Evolutionary conservation across 129 eudicot genomes (phyloP).

Genomic region (Centella asiatica): DNA sequence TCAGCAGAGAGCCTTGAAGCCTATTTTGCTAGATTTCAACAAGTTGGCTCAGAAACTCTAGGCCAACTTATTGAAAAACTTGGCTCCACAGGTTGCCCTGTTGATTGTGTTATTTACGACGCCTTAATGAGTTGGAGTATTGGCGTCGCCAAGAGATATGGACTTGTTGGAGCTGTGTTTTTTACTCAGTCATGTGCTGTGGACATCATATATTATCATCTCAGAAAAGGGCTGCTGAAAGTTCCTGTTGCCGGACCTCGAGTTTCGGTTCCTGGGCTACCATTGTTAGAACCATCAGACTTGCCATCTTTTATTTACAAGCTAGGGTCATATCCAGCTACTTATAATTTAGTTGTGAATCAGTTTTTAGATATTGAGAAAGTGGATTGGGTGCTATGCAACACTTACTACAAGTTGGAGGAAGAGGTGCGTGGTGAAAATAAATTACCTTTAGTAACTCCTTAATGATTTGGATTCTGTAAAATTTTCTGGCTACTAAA

Average conservation of each 20-base stretch:
- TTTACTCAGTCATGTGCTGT: conserved; percentile 65
- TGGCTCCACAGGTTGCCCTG: conserved; percentile 12
- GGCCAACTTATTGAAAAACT: conserved; percentile 26
- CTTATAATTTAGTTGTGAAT: conserved; percentile 18
- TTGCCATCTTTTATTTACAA: conserved; percentile 42
- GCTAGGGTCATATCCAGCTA: conserved; percentile 26
- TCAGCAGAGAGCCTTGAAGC: conserved; percentile 19
- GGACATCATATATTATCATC: conserved; percentile 38
- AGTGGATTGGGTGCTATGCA: conserved; percentile 43
- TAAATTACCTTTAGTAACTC: not conserved
- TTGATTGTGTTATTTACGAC: conserved; percentile 41
- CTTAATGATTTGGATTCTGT: not conserved
- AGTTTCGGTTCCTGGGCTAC: conserved; percentile 37
- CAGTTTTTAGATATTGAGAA: conserved; percentile 35
- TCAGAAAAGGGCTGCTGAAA: conserved; percentile 20
- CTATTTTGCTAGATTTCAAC: conserved; percentile 14
- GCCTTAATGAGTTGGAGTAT: conserved; percentile 51
- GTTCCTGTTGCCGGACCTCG: conserved; percentile 26
- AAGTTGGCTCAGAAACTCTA: conserved; percentile 33
- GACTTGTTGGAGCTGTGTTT: conserved; percentile 32
- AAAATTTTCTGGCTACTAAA: not conserved
- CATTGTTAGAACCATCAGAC: conserved; percentile 27
- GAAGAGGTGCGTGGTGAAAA: conserved; percentile 25
- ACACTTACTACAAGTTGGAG: conserved; percentile 37
- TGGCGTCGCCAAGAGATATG: conserved; percentile 36